These are phyloP conservation scores for Cytospora schulzeri DNA, from an alignment of 2,329 filamentous ascomycete species.

Conservation along the genomic window DNA sequence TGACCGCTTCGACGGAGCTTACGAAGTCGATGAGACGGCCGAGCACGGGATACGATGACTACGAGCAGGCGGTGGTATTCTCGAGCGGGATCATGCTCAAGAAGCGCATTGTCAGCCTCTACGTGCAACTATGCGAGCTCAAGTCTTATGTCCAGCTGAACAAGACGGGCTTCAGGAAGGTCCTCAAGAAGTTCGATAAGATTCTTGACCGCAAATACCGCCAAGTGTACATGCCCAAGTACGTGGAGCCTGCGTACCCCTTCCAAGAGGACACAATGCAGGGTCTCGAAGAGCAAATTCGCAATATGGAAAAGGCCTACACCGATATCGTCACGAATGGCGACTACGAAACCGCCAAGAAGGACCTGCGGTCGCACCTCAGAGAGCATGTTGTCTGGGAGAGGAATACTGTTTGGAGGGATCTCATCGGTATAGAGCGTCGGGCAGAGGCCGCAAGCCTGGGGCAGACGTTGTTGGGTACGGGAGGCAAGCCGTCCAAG, in stretches of 20 bases:
- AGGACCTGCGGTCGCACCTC: constrained; percentile 86
- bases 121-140: constrained; percentile 91
- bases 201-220: constrained; percentile 83
- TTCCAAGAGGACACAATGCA: constrained; percentile 76
- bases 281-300: constrained; percentile 70
- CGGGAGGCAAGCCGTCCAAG: constrained; percentile 66
- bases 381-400: constrained; percentile 99
- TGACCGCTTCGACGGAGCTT: constrained; percentile 65
- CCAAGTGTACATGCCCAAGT: constrained; percentile 70
- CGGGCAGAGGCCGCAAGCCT: constrained; percentile 93
- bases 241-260: constrained; percentile 77
- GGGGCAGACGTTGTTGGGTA: constrained; percentile 80
- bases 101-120: constrained; percentile 83
- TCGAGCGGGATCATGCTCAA: constrained; percentile 82
- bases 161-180: constrained; percentile 93
- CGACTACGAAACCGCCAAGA: constrained; percentile 73
- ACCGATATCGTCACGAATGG: constrained; percentile 80
- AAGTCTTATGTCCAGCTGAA: constrained; percentile 97
- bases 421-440: constrained; percentile 97
- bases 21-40: constrained; percentile 59
- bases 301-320: constrained; percentile 76
- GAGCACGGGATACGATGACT: constrained; percentile 74
- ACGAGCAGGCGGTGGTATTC: constrained; percentile 70
- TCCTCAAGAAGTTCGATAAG: constrained; percentile 98
- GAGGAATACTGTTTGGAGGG: constrained; percentile 96